A percentile compares a stretch with the other conserved stretches of the same genome.
Conservation (phyloP, 306 rosid species). For the Vicia faba region DNA sequence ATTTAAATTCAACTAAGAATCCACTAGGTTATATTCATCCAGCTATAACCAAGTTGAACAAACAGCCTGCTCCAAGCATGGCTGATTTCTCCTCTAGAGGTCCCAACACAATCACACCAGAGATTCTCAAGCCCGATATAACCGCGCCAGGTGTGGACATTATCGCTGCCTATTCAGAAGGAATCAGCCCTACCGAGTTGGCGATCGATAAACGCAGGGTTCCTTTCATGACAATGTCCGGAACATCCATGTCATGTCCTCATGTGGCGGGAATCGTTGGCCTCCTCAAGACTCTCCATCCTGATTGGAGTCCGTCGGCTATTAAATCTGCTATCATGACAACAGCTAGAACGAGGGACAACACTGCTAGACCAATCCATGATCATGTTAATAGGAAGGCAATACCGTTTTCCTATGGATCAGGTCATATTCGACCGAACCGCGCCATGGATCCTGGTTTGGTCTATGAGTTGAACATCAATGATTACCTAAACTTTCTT, state of each 20-base stretch:
- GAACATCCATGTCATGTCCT: slow-evolving; percentile 89
- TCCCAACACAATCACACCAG: slow-evolving; percentile 58
- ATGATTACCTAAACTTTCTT: slow-evolving; percentile 67
- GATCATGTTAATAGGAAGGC: slow-evolving; percentile 36
- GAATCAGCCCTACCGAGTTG: slow-evolving; percentile 47
- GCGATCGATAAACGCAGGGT: slow-evolving; percentile 47
- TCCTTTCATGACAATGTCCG: slow-evolving; percentile 60
- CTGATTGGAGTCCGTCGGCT: slow-evolving; percentile 67
- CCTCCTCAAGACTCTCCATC: slow-evolving; percentile 64
- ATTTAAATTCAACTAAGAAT: slow-evolving; percentile 53
- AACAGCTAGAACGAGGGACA: slow-evolving; percentile 55
- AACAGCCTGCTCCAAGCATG: slow-evolving; percentile 67
- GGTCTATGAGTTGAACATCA: slow-evolving; percentile 58
- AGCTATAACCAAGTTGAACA: slow-evolving; percentile 38
- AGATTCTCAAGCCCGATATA: slow-evolving; percentile 66
- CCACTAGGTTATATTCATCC: slow-evolving; percentile 59
- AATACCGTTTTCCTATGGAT: slow-evolving; percentile 57
- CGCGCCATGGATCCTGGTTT: slow-evolving; percentile 80
- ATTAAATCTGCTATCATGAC: slow-evolving; percentile 75
- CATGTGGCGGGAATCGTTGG: slow-evolving; percentile 75
- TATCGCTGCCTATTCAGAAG: slow-evolving; percentile 61
- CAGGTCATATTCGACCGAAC: slow-evolving; percentile 71
- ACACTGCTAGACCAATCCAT: slow-evolving; percentile 49
- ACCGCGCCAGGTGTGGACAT: slow-evolving; percentile 77
- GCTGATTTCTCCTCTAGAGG: slow-evolving; percentile 79